Conservation (phyloP, 1,139 yeast genomes). For the Hyphopichia buzzinii region DNA sequence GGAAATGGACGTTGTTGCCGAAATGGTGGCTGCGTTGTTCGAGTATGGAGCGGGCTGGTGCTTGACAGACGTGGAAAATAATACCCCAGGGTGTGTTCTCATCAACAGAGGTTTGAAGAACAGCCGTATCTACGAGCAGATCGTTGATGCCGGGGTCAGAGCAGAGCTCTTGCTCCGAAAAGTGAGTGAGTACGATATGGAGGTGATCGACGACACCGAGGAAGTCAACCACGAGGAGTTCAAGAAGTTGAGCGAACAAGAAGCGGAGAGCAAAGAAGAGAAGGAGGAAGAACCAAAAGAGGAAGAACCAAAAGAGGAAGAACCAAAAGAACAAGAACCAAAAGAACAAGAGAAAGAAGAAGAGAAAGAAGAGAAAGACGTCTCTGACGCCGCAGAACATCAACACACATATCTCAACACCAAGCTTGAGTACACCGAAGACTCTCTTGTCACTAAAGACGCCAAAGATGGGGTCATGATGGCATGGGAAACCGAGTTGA, state of each 20-base stretch:
- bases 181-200: constrained; percentile 58
- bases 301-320: constrained; percentile 13
- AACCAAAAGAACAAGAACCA: constrained; percentile 14
- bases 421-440: constrained; percentile 66
- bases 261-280: constrained; percentile 12
- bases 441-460: constrained; percentile 68
- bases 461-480: constrained; percentile 93
- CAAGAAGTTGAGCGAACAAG: constrained; percentile 13
- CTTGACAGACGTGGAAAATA: constrained; percentile 59
- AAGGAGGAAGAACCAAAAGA: constrained; percentile 9
- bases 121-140: constrained; percentile 45
- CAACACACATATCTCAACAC: constrained; percentile 67
- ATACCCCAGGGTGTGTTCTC: constrained; percentile 76
- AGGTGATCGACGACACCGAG: constrained; percentile 32
- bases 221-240: constrained; percentile 20
- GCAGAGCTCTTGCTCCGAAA: constrained; percentile 81
- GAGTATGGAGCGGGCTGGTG: constrained; percentile 95
- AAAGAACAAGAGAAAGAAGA: constrained; percentile 9
- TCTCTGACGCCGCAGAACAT: constrained; percentile 58
- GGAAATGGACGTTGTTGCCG: constrained; percentile 47
- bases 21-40: constrained; percentile 64
- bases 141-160: constrained; percentile 86
- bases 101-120: constrained; percentile 47
- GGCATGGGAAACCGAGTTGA: constrained; percentile 89
- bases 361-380: constrained; percentile 12